A percentile compares a stretch with the other conserved stretches of the same genome.
These are phyloP conservation scores for Phytophthora constricta DNA, from an alignment of 352 stramenopile species.

Conservation along the genomic window DNA sequence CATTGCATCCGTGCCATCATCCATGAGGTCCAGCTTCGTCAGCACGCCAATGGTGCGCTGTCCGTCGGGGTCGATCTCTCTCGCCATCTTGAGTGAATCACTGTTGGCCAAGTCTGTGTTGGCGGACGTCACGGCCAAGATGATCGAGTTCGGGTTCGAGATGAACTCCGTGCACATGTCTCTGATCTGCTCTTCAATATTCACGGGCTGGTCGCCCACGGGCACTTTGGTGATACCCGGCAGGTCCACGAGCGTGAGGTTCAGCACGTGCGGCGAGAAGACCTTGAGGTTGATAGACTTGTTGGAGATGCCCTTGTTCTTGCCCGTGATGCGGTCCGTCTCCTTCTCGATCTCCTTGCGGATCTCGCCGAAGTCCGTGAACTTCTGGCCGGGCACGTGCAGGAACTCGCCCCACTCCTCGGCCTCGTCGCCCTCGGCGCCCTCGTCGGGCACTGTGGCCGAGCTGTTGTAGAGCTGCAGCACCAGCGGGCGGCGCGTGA, in stretches of 20 bases:
- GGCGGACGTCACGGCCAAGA: constrained; percentile 98
- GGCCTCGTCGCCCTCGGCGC: constrained; percentile 40
- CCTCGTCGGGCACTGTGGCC: constrained; percentile 23
- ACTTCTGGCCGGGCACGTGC: constrained; percentile 95
- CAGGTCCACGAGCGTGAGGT: constrained; percentile 99
- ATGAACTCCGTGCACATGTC: constrained; percentile 99
- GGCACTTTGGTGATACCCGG: constrained; percentile 98
- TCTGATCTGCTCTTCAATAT: constrained; percentile 99
- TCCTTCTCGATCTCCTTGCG: constrained; percentile 98
- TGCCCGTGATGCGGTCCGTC: constrained; percentile 95
- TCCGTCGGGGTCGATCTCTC: constrained; percentile 92
- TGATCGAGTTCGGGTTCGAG: constrained; percentile 98
- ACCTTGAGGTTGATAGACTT: constrained; percentile 99
- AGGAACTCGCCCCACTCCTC: constrained; percentile 99
- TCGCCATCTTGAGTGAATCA: constrained; percentile 98
- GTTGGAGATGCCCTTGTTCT: constrained; percentile 98
- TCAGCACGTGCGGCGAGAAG: constrained; percentile 97
- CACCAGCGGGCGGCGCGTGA: constrained; percentile 97
- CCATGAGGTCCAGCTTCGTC: constrained; percentile 99
- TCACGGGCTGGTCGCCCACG: constrained; percentile 98
- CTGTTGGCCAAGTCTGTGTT: constrained; percentile 99
- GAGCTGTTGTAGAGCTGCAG: constrained; percentile 97
- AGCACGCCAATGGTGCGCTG: constrained; percentile 99
- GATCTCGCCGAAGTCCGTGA: constrained; percentile 97
- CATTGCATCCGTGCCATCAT: constrained; percentile 98